These are phyloP conservation scores for Beauveria pseudobassiana DNA, from an alignment of 2,329 filamentous ascomycete species.

Conservation along the genomic window DNA sequence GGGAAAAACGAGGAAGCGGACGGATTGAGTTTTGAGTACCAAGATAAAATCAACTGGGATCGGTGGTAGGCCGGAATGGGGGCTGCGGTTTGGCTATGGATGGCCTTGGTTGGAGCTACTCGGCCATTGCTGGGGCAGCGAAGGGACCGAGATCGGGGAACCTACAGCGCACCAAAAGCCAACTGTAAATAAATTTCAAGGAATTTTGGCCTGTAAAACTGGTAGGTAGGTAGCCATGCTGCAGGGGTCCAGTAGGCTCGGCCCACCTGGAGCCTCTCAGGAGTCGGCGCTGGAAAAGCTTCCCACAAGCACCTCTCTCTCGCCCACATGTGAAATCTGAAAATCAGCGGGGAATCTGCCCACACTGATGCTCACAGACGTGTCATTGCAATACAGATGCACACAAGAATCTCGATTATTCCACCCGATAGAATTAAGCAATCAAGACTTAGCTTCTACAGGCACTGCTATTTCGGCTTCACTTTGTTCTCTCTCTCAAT, in stretches of 20 bases:
- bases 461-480: too few species aligned
- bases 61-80: conserved; percentile 6
- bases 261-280: conserved; percentile 1
- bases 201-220: neutral
- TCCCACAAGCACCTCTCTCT: neutral
- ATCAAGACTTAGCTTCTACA: too few species aligned
- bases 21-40: conserved; percentile 8
- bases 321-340: conserved; percentile 1
- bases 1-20: conserved; percentile 9
- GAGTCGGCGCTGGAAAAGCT: neutral
- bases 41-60: conserved; percentile 6
- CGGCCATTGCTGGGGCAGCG: conserved; percentile 6
- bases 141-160: conserved; percentile 6
- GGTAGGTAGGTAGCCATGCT: neutral
- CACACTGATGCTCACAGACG: neutral
- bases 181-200: too few species aligned
- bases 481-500: neutral
- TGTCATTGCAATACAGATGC: neutral
- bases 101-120: neutral
- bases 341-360: conserved; percentile 1
- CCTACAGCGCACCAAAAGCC: neutral
- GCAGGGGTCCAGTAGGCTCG: neutral
- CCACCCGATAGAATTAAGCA: too few species aligned
- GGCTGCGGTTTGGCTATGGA: neutral
- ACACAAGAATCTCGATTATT: neutral